phyloP scores from a whole-genome alignment of 352 stramenopile species.

The Globisporangium rhizosaccharum region DNA sequence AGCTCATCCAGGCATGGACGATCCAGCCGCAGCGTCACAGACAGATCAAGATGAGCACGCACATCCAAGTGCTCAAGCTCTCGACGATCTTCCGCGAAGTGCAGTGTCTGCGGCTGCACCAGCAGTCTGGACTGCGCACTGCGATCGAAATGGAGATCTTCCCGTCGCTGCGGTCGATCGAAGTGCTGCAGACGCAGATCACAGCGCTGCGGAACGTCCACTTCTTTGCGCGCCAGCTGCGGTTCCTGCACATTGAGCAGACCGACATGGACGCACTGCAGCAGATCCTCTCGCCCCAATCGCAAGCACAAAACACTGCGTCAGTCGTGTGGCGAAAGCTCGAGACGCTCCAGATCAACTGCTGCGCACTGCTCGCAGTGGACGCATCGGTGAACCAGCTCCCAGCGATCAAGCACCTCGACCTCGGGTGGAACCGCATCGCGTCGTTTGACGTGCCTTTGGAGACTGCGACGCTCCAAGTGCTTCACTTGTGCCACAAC shows the following conservation, averaged over 20 bases:
- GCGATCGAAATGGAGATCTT: slow-evolving; percentile 80
- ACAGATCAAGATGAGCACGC: slow-evolving; percentile 66
- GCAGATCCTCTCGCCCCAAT: slow-evolving; percentile 35
- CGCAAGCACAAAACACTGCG: neutral
- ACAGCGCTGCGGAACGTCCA: slow-evolving; percentile 45
- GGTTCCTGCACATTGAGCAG: slow-evolving; percentile 66
- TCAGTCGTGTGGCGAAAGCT: slow-evolving; percentile 36
- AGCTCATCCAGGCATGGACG: slow-evolving; percentile 64
- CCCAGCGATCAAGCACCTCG: slow-evolving; percentile 30
- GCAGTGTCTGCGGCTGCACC: slow-evolving; percentile 52
- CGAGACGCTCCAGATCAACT: slow-evolving; percentile 61
- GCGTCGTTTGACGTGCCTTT: slow-evolving; percentile 26
- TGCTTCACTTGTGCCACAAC: slow-evolving; percentile 71
- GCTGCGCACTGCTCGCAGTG: slow-evolving; percentile 40
- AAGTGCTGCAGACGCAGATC: slow-evolving; percentile 47
- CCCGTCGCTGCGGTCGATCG: slow-evolving; percentile 58
- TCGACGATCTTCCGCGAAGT: slow-evolving; percentile 81
- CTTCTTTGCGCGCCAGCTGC: slow-evolving; percentile 63
- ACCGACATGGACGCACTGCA: slow-evolving; percentile 37
- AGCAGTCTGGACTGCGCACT: slow-evolving; percentile 27
- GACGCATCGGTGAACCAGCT: slow-evolving; percentile 57
- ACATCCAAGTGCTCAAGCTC: slow-evolving; percentile 85
- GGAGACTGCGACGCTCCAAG: slow-evolving; percentile 29
- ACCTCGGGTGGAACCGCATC: slow-evolving; percentile 77
- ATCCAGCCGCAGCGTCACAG: slow-evolving; percentile 59